phyloP scores from a whole-genome alignment of 2,329 filamentous ascomycete species.

The Aspergillus oerlinghausenensis region DNA sequence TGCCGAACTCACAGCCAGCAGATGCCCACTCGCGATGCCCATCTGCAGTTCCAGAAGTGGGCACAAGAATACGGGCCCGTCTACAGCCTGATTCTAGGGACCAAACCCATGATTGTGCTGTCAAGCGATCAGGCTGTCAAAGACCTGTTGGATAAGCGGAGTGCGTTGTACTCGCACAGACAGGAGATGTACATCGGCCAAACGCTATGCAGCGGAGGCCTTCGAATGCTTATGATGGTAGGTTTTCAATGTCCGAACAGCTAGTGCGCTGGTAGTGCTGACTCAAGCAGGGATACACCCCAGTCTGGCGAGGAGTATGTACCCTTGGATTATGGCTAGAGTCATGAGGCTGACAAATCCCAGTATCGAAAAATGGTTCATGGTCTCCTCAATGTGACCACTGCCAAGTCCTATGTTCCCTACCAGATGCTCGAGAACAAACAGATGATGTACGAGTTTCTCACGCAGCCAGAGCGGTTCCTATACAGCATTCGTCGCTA shows the following conservation, averaged over 20 bases:
- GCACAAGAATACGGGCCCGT: constrained; percentile 50
- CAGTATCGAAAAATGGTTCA: constrained; percentile 38
- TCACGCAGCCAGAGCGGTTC: constrained; percentile 42
- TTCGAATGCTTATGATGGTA: constrained; percentile 31
- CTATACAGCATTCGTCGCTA: constrained; percentile 46
- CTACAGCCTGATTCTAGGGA: constrained; percentile 50
- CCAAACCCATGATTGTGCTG: constrained; percentile 46
- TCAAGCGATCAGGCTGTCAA: constrained; percentile 45
- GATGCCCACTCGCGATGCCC: constrained; percentile 41
- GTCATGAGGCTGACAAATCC: not conserved
- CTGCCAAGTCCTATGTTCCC: constrained; percentile 47
- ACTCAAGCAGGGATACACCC: constrained; percentile 19
- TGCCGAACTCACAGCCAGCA: constrained; percentile 2
- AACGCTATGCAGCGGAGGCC: constrained; percentile 22
- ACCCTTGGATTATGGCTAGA: too few species aligned
- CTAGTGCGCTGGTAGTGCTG: not conserved
- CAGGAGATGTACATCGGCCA: constrained; percentile 45
- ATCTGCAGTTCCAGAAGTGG: constrained; percentile 51
- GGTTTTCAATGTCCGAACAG: not conserved
- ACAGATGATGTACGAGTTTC: constrained; percentile 46
- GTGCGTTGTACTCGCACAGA: constrained; percentile 48
- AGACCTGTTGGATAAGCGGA: constrained; percentile 50
- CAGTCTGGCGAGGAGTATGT: constrained; percentile 21
- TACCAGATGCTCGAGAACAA: constrained; percentile 56
- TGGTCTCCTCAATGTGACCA: constrained; percentile 45